These are phyloP conservation scores for Heterobasidion occidentale DNA, from an alignment of 1,284 basidiomycete genomes.

Conservation along the genomic window DNA sequence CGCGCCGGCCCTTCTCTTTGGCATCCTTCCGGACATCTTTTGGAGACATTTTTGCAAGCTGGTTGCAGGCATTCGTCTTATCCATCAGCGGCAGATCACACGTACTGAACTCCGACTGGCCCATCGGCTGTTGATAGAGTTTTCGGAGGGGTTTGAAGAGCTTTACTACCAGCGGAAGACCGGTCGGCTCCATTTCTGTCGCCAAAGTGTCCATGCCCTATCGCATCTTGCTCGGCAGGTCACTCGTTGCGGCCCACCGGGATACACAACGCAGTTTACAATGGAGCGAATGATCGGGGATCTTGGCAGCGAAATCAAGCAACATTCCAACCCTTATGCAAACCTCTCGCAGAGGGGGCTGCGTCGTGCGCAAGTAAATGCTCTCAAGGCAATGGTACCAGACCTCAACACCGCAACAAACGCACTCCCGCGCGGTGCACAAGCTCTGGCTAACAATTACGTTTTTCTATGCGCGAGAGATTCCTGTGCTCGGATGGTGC, in stretches of 20 bases:
- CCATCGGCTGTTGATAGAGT: slow-evolving; percentile 4
- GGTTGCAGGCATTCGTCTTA: slow-evolving; percentile 10
- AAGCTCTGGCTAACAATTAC: slow-evolving; percentile 5
- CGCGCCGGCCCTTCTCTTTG: slow-evolving; percentile 6
- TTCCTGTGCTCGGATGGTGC: neutral
- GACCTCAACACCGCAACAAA: slow-evolving; percentile 1
- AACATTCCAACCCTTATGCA: slow-evolving; percentile 14
- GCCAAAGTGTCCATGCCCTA: neutral
- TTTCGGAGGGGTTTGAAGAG: neutral
- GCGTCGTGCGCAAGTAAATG: slow-evolving; percentile 9
- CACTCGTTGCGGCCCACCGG: neutral
- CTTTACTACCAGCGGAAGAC: neutral
- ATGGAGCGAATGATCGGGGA: slow-evolving; percentile 9
- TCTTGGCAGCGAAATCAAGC: slow-evolving; percentile 8
- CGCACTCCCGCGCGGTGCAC: neutral
- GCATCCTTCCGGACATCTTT: slow-evolving; percentile 10
- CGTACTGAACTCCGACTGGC: slow-evolving; percentile 3
- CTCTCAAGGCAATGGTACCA: slow-evolving; percentile 13
- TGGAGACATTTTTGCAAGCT: slow-evolving; percentile 14
- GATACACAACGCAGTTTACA: slow-evolving; percentile 4
- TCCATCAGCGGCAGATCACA: slow-evolving; percentile 9
- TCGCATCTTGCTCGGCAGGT: neutral
- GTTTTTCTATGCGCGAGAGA: slow-evolving; percentile 8
- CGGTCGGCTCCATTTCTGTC: neutral
- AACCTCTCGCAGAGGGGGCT: slow-evolving; percentile 13